phyloP scores from a whole-genome alignment of 495 filamentous ascomycete species.

The Annulohypoxylon moriforme region DNA sequence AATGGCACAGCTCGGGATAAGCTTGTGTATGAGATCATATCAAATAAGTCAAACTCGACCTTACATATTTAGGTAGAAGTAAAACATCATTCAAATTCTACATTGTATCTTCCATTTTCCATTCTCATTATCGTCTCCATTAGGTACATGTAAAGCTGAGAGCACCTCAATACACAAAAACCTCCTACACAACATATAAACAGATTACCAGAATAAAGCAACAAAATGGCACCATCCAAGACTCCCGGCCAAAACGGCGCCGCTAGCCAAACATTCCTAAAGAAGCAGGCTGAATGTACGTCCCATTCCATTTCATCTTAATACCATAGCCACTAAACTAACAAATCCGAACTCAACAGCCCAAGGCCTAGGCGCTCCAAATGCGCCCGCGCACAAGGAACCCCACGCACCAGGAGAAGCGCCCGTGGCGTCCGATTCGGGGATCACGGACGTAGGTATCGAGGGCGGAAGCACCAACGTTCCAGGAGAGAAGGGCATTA shows the following conservation, averaged over 20 bases:
- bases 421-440: conserved; percentile 42
- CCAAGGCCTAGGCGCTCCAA: conserved; percentile 42
- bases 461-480: conserved; percentile 37
- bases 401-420: conserved; percentile 36
- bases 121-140: neutral
- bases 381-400: conserved; percentile 39
- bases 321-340: neutral
- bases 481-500: conserved; percentile 42
- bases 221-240: conserved; percentile 37
- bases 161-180: too few species aligned
- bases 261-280: conserved; percentile 42
- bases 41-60: neutral
- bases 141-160: too few species aligned
- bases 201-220: neutral
- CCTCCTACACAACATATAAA: neutral
- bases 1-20: conserved; percentile 4
- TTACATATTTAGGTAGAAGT: neutral
- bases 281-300: conserved; percentile 40
- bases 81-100: neutral
- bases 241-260: conserved; percentile 41
- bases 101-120: neutral
- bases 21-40: neutral
- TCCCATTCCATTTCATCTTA: neutral
- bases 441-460: conserved; percentile 29
- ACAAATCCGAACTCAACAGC: conserved; percentile 13